These are phyloP conservation scores for Cladophialophora bantiana DNA, from an alignment of 2,329 filamentous ascomycete genomes.

Conservation along the genomic window DNA sequence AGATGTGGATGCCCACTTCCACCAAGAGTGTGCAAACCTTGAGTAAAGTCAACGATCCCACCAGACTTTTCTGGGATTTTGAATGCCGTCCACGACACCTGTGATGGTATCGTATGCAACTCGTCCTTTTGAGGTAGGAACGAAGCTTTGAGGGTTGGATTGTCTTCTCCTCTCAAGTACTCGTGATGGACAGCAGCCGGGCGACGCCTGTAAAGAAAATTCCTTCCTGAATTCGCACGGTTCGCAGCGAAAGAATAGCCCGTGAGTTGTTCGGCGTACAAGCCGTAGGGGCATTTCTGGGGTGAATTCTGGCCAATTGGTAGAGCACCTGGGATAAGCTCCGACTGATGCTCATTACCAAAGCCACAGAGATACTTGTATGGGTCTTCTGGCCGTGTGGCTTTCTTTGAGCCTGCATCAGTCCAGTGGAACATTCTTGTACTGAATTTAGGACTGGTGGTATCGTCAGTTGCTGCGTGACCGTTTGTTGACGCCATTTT, in stretches of 20 bases:
- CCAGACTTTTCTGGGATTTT: slow-evolving; percentile 58
- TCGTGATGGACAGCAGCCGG: not conserved
- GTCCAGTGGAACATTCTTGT: too few relatives aligned
- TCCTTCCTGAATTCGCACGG: slow-evolving; percentile 40
- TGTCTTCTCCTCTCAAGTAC: too few relatives aligned
- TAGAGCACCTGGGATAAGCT: slow-evolving; percentile 48
- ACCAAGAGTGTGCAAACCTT: slow-evolving; percentile 63
- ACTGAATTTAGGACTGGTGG: too few relatives aligned
- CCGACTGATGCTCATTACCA: slow-evolving; percentile 46
- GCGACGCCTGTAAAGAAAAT: slow-evolving; percentile 48
- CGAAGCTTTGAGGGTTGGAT: slow-evolving; percentile 40
- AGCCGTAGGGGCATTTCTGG: slow-evolving; percentile 46
- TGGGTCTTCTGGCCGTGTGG: slow-evolving; percentile 3
- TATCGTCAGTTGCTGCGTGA: too few relatives aligned
- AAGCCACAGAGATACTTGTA: slow-evolving; percentile 44
- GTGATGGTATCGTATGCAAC: slow-evolving; percentile 63
- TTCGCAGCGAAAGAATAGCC: slow-evolving; percentile 66
- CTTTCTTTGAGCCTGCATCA: too few relatives aligned
- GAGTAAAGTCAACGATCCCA: slow-evolving; percentile 59
- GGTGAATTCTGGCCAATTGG: slow-evolving; percentile 49
- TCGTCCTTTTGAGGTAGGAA: slow-evolving; percentile 57
- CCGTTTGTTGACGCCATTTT: too few relatives aligned
- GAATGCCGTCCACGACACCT: slow-evolving; percentile 65
- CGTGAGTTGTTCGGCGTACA: slow-evolving; percentile 57
- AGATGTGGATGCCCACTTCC: slow-evolving; percentile 64